Percentiles rank a stretch among this genome's conserved stretches.
Evolutionary conservation across 495 filamentous ascomycete species (phyloP).

Genomic region (Penicillium steckii): DNA sequence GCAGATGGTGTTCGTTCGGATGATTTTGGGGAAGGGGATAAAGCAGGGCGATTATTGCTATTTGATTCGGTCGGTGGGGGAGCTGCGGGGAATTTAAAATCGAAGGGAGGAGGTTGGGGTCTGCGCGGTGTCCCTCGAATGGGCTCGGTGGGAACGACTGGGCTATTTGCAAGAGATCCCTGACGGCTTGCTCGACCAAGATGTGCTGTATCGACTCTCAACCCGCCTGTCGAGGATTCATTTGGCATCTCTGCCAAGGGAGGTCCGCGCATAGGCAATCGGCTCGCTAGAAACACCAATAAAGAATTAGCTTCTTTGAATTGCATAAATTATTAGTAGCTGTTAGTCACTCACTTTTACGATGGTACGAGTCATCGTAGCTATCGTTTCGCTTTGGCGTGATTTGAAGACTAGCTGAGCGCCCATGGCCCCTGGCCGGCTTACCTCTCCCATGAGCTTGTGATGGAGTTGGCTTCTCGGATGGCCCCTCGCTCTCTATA

Average conservation of each 20-base stretch:
- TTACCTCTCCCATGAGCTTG: constrained; percentile 37
- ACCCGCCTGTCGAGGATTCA: constrained; percentile 19
- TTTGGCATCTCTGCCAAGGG: constrained; percentile 31
- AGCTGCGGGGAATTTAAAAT: constrained; percentile 67
- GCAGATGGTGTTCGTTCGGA: constrained; percentile 13
- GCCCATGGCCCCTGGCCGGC: constrained; percentile 63
- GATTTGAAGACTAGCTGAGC: constrained; percentile 83
- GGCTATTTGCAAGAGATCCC: constrained; percentile 28
- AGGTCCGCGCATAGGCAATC: constrained; percentile 26
- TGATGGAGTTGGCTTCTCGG: constrained; percentile 37
- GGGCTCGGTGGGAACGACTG: constrained; percentile 24
- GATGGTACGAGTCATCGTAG: constrained; percentile 34
- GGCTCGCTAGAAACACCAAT: constrained; percentile 15
- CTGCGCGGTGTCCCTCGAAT: constrained; percentile 32
- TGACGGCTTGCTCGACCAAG: constrained; percentile 22
- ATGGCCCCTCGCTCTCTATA: constrained; percentile 62
- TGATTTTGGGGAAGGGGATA: constrained; percentile 31
- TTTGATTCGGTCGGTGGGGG: constrained; percentile 32
- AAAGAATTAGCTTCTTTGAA: constrained; percentile 3
- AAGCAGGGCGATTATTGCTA: constrained; percentile 32
- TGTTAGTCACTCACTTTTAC: constrained; percentile 38
- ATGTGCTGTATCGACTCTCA: constrained; percentile 33
- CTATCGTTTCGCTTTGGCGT: constrained; percentile 55
- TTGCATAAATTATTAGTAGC: neutral
- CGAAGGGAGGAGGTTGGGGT: constrained; percentile 48